Evolutionary conservation across 192 early-diverging fungal genomes (phyloP), one percentile per base, ranked within the genome.

Genomic region (Phycomyces blakesleeanus): DNA sequence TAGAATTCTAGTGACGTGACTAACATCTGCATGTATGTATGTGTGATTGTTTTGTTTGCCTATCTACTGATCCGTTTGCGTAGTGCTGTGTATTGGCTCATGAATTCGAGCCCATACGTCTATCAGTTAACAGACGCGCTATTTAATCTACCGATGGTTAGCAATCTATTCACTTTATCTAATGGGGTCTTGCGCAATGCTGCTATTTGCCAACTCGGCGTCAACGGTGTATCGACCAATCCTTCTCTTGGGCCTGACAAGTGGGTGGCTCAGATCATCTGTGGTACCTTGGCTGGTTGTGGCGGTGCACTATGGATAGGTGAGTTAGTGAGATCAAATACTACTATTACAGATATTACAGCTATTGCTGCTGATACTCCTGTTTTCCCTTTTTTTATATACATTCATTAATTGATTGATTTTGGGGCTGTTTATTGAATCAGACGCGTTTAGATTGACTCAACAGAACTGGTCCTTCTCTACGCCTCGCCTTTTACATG

Each of bases 221-320:
- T 73, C 14, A 61, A 73, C 24, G 72, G 72, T 50, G 72, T 73
- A 7, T 53, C 38, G 21, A 25, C 44, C 20, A 55, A 65, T n/a
- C 54, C 61, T n/a, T 49, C 39, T 24, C 39, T 68, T 26, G 66
- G 72, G 11, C 40, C 49, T 22, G 66, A 60, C 20, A 73, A 73
- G 38, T 64, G 61, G 14, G 66, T 73, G 15, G 72, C 72, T 21
- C 61, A 61, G 56, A 27, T 73, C 15, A 25, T 73, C 14, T 73
- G 72, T 44, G 72, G 72, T 34, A 73, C 72, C 11, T 55, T 73
- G 15, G 61, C 49, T 24, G 72, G 72, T n/a, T 61, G 60, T 63
- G 72, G 72, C 53, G 72, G 72, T 41, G 65, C 60, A 14, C 22
- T 73, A 22, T 67, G 64, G 64, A 65, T 65, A 58, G 72, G 72